These are phyloP conservation scores for Xylaria sp. DNA, from an alignment of 2,329 filamentous ascomycete species.

Conservation along the genomic window DNA sequence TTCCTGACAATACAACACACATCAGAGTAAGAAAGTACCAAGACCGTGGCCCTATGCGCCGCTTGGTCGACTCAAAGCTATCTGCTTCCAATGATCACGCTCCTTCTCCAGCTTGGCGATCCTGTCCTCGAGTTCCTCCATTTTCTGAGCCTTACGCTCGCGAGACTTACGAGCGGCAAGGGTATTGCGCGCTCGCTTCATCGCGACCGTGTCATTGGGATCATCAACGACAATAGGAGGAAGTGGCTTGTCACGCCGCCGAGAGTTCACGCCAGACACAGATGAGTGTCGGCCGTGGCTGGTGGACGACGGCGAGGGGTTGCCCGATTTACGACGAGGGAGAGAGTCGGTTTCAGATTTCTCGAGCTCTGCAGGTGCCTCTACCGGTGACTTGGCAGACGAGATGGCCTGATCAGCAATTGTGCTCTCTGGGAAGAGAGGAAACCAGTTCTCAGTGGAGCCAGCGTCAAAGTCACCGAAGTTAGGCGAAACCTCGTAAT, in stretches of 20 bases:
- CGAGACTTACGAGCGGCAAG: constrained; percentile 92
- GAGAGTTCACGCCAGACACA: constrained; percentile 71
- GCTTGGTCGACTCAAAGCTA: constrained; percentile 51
- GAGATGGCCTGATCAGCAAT: constrained; percentile 33
- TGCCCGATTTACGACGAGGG: constrained; percentile 55
- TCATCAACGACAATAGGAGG: constrained; percentile 80
- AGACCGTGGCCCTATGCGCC: constrained; percentile 29
- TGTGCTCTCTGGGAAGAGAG: constrained; percentile 67
- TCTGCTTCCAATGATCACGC: constrained; percentile 68
- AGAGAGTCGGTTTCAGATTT: constrained; percentile 48
- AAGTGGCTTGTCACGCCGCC: constrained; percentile 80
- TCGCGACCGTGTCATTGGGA: constrained; percentile 72
- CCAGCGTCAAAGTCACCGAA: constrained; percentile 67
- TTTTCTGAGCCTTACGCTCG: constrained; percentile 78
- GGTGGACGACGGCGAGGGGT: constrained; percentile 51
- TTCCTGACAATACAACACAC: constrained; percentile 42
- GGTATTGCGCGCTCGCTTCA: constrained; percentile 94
- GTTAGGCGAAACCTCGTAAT: constrained; percentile 79
- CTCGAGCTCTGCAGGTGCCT: constrained; percentile 56
- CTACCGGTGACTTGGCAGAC: constrained; percentile 50
- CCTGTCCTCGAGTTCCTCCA: constrained; percentile 74
- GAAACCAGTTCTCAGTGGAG: constrained; percentile 66
- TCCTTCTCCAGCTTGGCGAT: constrained; percentile 73
- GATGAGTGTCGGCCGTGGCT: constrained; percentile 66
- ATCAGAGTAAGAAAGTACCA: constrained; percentile 35